phyloP scores from a whole-genome alignment of 1,284 basidiomycete genomes.

The Apiotrichum akiyoshidainum region DNA sequence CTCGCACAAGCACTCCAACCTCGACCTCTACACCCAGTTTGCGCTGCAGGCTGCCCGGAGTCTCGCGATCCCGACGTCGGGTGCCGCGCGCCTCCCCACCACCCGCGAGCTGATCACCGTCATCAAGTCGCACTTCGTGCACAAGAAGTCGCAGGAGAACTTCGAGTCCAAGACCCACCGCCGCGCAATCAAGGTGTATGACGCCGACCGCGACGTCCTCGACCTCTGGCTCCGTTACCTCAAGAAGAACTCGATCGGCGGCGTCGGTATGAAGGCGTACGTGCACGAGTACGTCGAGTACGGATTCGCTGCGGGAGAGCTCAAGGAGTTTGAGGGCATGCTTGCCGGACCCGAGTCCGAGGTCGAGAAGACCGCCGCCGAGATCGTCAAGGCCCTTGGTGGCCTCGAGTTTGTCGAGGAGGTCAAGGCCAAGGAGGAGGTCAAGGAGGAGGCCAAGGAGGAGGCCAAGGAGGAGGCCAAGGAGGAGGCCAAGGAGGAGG shows the following conservation, averaged over 20 bases:
- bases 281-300: conserved; percentile 71
- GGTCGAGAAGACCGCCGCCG: conserved; percentile 26
- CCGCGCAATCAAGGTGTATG: conserved; percentile 84
- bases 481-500: conserved; percentile 7
- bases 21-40: conserved; percentile 82
- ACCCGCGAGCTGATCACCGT: conserved; percentile 83
- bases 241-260: conserved; percentile 70
- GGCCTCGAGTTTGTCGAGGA: conserved; percentile 20
- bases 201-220: conserved; percentile 75
- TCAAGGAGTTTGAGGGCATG: conserved; percentile 40
- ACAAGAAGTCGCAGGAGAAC: conserved; percentile 96
- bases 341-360: conserved; percentile 11
- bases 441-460: conserved; percentile 5
- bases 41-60: conserved; percentile 76
- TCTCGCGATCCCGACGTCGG: conserved; percentile 76
- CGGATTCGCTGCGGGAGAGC: conserved; percentile 59
- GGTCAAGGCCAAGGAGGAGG: conserved; percentile 2
- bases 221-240: conserved; percentile 80
- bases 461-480: conserved; percentile 1
- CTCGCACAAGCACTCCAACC: conserved; percentile 63
- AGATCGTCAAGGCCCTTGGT: conserved; percentile 27
- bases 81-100: conserved; percentile 68
- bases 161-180: conserved; percentile 83
- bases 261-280: conserved; percentile 80
- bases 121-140: conserved; percentile 76